phyloP scores from a whole-genome alignment of 345 rosid species.

The Streptanthus diversifolius region DNA sequence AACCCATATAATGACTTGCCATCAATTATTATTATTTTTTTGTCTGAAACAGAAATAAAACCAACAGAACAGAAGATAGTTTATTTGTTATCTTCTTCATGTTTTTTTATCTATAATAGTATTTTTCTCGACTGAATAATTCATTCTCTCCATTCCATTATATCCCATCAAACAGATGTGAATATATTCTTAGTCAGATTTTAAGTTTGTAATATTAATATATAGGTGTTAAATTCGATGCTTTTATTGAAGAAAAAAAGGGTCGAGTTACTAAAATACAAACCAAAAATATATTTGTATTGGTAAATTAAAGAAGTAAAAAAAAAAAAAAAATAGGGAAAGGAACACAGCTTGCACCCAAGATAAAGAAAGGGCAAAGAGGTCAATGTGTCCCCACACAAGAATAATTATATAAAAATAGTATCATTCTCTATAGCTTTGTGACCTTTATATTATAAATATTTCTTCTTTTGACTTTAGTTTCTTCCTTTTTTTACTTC shows the following conservation, averaged over 20 bases:
- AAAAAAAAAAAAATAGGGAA: background rate
- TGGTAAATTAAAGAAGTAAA: background rate
- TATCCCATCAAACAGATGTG: constrained; percentile 17
- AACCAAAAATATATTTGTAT: background rate
- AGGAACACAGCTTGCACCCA: constrained; percentile 68
- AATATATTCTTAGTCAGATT: constrained; percentile 15
- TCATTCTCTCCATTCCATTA: background rate
- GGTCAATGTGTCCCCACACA: constrained; percentile 48
- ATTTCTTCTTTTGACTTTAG: constrained; percentile 45
- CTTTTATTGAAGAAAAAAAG: constrained; percentile 4
- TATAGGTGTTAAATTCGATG: background rate
- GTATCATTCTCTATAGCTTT: constrained; percentile 36
- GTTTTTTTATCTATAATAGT: constrained; percentile 9
- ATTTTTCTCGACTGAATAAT: constrained; percentile 6
- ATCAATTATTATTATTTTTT: background rate
- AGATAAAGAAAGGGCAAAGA: constrained; percentile 37
- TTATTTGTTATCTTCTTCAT: constrained; percentile 16
- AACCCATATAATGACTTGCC: constrained; percentile 37
- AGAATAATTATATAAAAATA: constrained; percentile 63
- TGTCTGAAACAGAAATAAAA: constrained; percentile 7
- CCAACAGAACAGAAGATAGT: constrained; percentile 12
- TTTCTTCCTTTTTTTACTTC: constrained; percentile 30
- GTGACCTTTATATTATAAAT: constrained; percentile 27
- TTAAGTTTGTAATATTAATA: background rate
- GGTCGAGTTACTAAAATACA: background rate